phyloP scores from a whole-genome alignment of 2,329 filamentous ascomycete genomes.

The Penicillium capsulatum region DNA sequence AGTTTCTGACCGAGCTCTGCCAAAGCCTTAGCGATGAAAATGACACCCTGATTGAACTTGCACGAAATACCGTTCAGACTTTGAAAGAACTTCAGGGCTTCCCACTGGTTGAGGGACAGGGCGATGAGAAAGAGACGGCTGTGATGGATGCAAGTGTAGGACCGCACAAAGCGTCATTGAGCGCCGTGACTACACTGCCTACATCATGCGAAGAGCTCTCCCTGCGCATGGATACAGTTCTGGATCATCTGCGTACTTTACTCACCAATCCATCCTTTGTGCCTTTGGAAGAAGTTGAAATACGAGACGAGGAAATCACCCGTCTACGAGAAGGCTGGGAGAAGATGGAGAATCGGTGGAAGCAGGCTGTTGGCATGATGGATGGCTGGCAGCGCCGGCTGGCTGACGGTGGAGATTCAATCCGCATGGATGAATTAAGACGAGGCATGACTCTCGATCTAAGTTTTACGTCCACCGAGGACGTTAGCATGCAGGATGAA shows the following conservation, averaged over 20 bases:
- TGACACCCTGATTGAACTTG: conserved; percentile 68
- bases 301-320: conserved; percentile 87
- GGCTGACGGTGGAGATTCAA: conserved; percentile 42
- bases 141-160: conserved; percentile 22
- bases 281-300: conserved; percentile 85
- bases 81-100: conserved; percentile 60
- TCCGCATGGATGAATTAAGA: conserved; percentile 43
- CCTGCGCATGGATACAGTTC: conserved; percentile 67
- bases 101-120: conserved; percentile 21
- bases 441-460: conserved; percentile 42
- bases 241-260: conserved; percentile 76
- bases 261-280: conserved; percentile 96
- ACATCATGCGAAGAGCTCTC: conserved; percentile 65
- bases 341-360: conserved; percentile 88
- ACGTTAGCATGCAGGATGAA: conserved; percentile 16
- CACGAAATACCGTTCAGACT: conserved; percentile 66
- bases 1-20: conserved; percentile 81
- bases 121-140: conserved; percentile 33
- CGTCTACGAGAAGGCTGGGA: conserved; percentile 82
- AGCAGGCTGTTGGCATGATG: conserved; percentile 83
- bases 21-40: conserved; percentile 88
- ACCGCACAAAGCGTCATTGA: conserved; percentile 20
- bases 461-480: conserved; percentile 26
- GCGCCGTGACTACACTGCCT: conserved; percentile 46
- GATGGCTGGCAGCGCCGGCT: conserved; percentile 86